Base-by-base conservation (phyloP, 2,329 filamentous ascomycete species). In the Podosphaera leucotricha region DNA sequence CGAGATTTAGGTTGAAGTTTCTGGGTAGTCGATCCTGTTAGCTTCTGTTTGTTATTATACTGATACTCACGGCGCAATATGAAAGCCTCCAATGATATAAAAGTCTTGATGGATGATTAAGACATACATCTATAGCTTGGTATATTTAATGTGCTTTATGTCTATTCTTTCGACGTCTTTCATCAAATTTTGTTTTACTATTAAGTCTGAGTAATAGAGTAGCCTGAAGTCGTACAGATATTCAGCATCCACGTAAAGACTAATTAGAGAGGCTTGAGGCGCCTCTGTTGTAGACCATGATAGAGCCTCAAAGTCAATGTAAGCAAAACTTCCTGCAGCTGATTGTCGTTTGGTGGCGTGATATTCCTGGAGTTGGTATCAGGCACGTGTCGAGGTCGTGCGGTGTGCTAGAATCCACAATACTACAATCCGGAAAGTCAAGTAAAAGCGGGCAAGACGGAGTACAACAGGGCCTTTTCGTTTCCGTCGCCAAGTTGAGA, bases 241-340 rank as follows among this genome's bases (percentile, higher is more conserved):
- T 50, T 53, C 48, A 48, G 48, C 48, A 50, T 49, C 49, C 51
- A 47, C 44, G 48, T 38, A 22, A 19, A 16, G 15, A 46, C 46
- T 38, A 28, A 40, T 15, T 24, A 24, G 41, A 20, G 50, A 53
- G 53, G 53, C 53, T 56, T 49, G 46, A 50, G 44, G 50, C 49
- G 54, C 53, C 55, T 44, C 49, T 55, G 56, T 53, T 52, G 52
- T 47, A 44, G 54, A 55, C 56, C 55, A 58, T 58, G 49, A 50
- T 57, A 47, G 47, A 50, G 33, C 30, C 19, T 43, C 30, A 42
- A 43, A 44, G 49, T 45, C 43, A 47, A 47, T 46, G 45, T 47
- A 28, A 41, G 48, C 48, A 49, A 48, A 43, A 44, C 44, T 51
- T 47, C 49, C 43, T 19, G 38, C 36, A 45, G 45, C 41, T 40